Percentiles rank a stretch among this genome's conserved stretches.
Conservation (phyloP, 2,329 filamentous ascomycete genomes). For the Phaeosphaeria sp. region DNA sequence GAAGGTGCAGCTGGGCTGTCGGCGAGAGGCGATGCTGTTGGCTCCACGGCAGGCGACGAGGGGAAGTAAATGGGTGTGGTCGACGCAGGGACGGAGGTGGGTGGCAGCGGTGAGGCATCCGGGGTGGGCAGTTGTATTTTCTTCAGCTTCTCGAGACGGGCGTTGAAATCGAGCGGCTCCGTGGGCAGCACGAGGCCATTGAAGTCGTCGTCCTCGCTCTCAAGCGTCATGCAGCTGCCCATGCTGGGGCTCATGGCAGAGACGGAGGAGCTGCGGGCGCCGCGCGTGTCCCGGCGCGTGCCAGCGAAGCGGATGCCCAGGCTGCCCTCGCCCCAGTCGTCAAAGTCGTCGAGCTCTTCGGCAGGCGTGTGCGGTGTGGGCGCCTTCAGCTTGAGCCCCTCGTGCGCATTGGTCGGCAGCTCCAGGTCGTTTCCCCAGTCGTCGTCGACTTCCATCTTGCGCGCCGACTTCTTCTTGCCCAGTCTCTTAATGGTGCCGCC, state of each 20-base stretch:
- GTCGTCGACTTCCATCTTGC: constrained; percentile 55
- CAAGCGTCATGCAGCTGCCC: constrained; percentile 85
- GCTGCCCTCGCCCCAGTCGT: constrained; percentile 92
- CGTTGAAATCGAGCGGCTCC: constrained; percentile 82
- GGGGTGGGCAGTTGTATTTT: constrained; percentile 43
- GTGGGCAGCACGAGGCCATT: constrained; percentile 86
- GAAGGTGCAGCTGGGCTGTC: constrained; percentile 25
- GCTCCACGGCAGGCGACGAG: constrained; percentile 22
- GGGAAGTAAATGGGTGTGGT: constrained; percentile 21
- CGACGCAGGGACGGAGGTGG: constrained; percentile 38
- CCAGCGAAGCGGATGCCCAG: constrained; percentile 89
- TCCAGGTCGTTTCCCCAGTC: constrained; percentile 61
- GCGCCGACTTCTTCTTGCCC: constrained; percentile 61
- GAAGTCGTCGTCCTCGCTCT: constrained; percentile 92
- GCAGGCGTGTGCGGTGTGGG: constrained; percentile 53
- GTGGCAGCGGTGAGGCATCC: constrained; percentile 28
- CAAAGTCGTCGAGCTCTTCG: constrained; percentile 79
- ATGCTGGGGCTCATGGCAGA: constrained; percentile 92
- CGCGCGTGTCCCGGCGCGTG: constrained; percentile 78
- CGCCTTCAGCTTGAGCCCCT: constrained; percentile 51
- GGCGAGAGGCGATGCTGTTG: constrained; percentile 21
- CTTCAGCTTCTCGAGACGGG: constrained; percentile 76
- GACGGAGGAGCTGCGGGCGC: constrained; percentile 82
- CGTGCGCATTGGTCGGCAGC: constrained; percentile 45
- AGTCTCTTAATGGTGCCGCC: constrained; percentile 93